phyloP scores from a whole-genome alignment of 306 rosid species.

The Dalbergia oliveri region DNA sequence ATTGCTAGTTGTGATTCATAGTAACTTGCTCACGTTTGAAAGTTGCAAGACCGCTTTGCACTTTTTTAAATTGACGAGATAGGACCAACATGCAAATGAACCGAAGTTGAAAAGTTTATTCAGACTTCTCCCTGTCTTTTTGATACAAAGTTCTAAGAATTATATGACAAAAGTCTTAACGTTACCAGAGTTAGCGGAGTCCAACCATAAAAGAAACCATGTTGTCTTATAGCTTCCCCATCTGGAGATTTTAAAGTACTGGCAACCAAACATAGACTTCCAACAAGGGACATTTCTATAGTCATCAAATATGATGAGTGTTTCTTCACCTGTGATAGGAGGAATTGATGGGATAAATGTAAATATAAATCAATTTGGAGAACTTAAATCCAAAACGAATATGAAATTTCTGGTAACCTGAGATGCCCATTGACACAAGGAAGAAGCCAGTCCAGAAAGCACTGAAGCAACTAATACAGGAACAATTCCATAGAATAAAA shows the following conservation, averaged over 20 bases:
- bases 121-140: background rate
- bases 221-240: conserved; percentile 80
- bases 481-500: conserved; percentile 82
- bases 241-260: conserved; percentile 92
- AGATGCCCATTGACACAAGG: conserved; percentile 99
- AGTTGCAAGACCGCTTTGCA: background rate
- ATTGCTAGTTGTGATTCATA: background rate
- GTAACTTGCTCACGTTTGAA: background rate
- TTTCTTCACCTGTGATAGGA: conserved; percentile 81
- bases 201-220: conserved; percentile 91
- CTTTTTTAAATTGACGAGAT: background rate
- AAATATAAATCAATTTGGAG: conserved; percentile 10
- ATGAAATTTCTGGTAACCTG: conserved; percentile 69
- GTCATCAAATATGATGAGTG: conserved; percentile 98
- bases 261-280: conserved; percentile 77
- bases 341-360: conserved; percentile 32
- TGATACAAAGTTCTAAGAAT: background rate
- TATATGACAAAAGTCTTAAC: conserved; percentile 32
- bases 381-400: conserved; percentile 31
- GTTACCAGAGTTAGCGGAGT: conserved; percentile 84
- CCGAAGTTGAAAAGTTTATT: background rate
- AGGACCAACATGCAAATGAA: background rate
- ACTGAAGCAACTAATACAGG: conserved; percentile 93
- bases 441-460: conserved; percentile 95
- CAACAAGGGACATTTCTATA: conserved; percentile 93